These are phyloP conservation scores for Nevesoporus exiguus DNA, from an alignment of 768 basidiomycete genomes.

Conservation along the genomic window DNA sequence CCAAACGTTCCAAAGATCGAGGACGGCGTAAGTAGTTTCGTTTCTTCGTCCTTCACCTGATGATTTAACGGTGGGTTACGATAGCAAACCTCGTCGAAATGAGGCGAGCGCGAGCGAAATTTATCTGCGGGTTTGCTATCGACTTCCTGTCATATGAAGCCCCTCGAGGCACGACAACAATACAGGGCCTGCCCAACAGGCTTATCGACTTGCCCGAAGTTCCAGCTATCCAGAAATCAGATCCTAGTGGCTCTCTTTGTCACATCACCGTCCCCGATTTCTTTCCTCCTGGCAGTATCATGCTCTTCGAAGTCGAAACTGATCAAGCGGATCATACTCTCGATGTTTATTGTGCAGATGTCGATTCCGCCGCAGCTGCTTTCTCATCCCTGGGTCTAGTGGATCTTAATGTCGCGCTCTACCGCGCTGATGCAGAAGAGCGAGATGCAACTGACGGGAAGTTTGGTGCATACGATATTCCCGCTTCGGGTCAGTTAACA, in stretches of 20 bases:
- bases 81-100: slow-evolving; percentile 84
- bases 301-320: slow-evolving; percentile 87
- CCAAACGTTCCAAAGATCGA: slow-evolving; percentile 74
- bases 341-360: slow-evolving; percentile 69
- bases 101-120: slow-evolving; percentile 72
- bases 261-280: slow-evolving; percentile 81
- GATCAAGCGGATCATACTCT: slow-evolving; percentile 68
- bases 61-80: neutral
- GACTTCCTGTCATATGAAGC: slow-evolving; percentile 61
- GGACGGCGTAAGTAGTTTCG: slow-evolving; percentile 60
- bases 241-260: slow-evolving; percentile 63
- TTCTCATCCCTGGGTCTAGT: slow-evolving; percentile 74
- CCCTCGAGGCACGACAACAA: slow-evolving; percentile 44
- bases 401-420: slow-evolving; percentile 84
- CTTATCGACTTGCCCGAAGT: slow-evolving; percentile 64
- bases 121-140: slow-evolving; percentile 75
- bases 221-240: slow-evolving; percentile 56
- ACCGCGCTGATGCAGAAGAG: slow-evolving; percentile 90
- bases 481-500: slow-evolving; percentile 66
- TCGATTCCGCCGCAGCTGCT: slow-evolving; percentile 68
- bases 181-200: slow-evolving; percentile 71
- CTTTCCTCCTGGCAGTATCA: slow-evolving; percentile 95
- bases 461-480: slow-evolving; percentile 80
- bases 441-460: slow-evolving; percentile 79
- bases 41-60: neutral